phyloP scores from a whole-genome alignment of 208 protist genomes.

The Leishmania martiniquensis region DNA sequence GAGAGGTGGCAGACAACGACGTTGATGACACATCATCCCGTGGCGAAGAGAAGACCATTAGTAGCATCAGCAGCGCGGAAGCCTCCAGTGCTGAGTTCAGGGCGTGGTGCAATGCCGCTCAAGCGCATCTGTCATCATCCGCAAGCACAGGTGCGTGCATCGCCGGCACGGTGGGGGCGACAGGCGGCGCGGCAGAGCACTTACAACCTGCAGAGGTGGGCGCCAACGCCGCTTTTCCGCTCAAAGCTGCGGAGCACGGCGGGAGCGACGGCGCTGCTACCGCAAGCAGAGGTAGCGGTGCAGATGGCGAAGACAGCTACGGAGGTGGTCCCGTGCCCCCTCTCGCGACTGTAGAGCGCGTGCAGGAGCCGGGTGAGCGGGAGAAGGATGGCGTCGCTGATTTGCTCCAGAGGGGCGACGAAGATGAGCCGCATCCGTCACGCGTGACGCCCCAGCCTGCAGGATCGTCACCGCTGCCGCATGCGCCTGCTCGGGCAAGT shows the following conservation, averaged over 20 bases:
- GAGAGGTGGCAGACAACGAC: not conserved
- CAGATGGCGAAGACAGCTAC: not conserved
- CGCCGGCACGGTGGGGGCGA: not conserved
- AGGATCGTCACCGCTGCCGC: not conserved
- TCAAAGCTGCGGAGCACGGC: not conserved
- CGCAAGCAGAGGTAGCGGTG: not conserved
- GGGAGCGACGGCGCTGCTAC: not conserved
- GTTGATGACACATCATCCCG: not conserved
- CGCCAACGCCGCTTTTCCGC: too few relatives aligned
- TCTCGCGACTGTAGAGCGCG: not conserved
- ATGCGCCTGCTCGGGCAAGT: not conserved
- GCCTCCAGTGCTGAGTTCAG: constrained; percentile 15
- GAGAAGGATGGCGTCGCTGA: not conserved
- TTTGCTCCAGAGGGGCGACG: not conserved
- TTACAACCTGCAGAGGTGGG: too few relatives aligned
- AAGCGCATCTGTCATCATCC: not conserved
- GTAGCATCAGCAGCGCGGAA: not conserved
- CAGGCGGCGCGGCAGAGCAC: too few relatives aligned
- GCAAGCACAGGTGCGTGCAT: not conserved
- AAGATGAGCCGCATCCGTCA: not conserved
- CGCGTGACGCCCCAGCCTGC: not conserved
- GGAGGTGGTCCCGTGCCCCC: not conserved
- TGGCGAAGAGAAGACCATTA: not conserved
- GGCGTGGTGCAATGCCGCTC: not conserved
- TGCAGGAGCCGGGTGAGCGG: not conserved